Base-by-base conservation (phyloP, 257 asterid genomes). In the Nemophila menziesii region DNA sequence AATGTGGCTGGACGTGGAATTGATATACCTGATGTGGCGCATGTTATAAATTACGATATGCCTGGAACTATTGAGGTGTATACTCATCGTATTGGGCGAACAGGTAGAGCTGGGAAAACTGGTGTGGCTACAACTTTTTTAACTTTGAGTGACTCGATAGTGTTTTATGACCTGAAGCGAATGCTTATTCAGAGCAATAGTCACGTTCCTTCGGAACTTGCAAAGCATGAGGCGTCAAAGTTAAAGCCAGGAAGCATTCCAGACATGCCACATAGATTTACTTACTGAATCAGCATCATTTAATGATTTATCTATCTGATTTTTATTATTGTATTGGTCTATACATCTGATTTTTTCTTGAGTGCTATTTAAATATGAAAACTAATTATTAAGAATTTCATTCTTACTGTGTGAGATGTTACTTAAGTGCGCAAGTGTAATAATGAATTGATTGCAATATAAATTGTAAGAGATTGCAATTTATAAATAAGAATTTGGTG, bases 81-180 rank as follows among this genome's bases (percentile, higher is more conserved):
- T 46, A 59, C 65, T 10, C 65, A 59, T 45, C 65, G 65, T 15
- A 59, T 59, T 39, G 65, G 65, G 16, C 65, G 65, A 44, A 59
- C 65, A 24, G 65, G 65, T 45, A 58, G 65, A 44, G 65, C 65
- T 24, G 65, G 65, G 46, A 59, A 59, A 54, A 59, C 65, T n/a
- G 65, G 65, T 37, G 52, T 48, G 12, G 65, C 65, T 21, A 59
- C 65, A n/a, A 59, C 65, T n/a, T 59, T 59, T 43, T 26, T 59
- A 48, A 59, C 65, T 38, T 26, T 59, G 14, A 7, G 43, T 16
- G 65, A 59, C 46, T 5, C 29, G 36, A 59, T 44, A 1, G 65
- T 59, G 19, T 59, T 59, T 39, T 59, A 51, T 59, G 65, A 59
- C 52, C 65, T 59, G 16, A 59, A 59, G 43, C 65, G 52, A 51